Evolutionary conservation across 345 rosid species (phyloP), one percentile per base, ranked within the genome.

Genomic region (Camelina sativa): DNA sequence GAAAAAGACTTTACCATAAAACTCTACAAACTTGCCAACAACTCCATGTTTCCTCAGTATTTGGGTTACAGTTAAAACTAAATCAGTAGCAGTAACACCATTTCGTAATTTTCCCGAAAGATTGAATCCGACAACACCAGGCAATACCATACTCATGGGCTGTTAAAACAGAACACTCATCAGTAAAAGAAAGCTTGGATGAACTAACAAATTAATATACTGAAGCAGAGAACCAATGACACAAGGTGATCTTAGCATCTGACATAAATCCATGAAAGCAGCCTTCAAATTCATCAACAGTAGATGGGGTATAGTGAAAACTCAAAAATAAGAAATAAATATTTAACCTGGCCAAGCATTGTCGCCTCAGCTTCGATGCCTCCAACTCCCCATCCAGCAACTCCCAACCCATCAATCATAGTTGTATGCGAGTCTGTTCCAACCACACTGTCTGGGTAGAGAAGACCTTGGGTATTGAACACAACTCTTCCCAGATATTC

Each of bases 121-220:
- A 81, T 95, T 95, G 88, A 95, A 95, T 61, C 99, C 99, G 82
- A 92, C 98, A 72, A 95, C 99, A 69, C 97, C 99, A 65, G 99
- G 99, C 70, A 95, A 80, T 71, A 95, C 99, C 99, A 95, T 92
- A 86, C 99, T 95, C 99, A 95, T 92, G 43, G 99, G 99, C 99
- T 95, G 90, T 44, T 37, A 43, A 44, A 54, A 52, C 30, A 52
- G n/a, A 22, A 22, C 11, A 52, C 3, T 11, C 32, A 52, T 52
- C 8, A 52, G 57, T 52, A 11, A 11, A 11, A 22, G 8, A 30
- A 52, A 52, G n/a, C n/a, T 22, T 22, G 32, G 57, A 52, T 20
- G 6, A 22, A 25, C 30, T 5, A 52, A 52, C 32, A 22, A 22
- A 52, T 0, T 22, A 13, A 52, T 52, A 22, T 11, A 52, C 11